These are phyloP conservation scores for Mortierella sp. DNA, from an alignment of 371 early-diverging fungal genomes.

Conservation along the genomic window DNA sequence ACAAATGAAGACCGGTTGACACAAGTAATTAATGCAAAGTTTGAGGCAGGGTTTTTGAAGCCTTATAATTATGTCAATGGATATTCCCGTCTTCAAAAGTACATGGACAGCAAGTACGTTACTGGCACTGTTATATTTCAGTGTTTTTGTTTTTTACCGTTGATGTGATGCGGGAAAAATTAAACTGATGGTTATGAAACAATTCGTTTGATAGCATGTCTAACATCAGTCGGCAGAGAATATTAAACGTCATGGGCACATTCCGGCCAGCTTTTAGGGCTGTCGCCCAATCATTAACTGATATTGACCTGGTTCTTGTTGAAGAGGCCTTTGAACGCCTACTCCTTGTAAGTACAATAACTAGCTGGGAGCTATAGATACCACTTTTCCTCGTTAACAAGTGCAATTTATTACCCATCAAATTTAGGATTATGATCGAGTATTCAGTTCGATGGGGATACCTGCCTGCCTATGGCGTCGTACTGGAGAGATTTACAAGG, in stretches of 20 bases:
- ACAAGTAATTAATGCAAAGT: slow-evolving; percentile 92
- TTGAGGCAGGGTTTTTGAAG: slow-evolving; percentile 91
- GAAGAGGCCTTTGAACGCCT: slow-evolving; percentile 96
- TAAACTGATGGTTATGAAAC: too few species aligned
- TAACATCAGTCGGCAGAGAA: slow-evolving; percentile 76
- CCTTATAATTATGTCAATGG: slow-evolving; percentile 95
- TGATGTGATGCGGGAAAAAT: not conserved
- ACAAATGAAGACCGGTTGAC: slow-evolving; percentile 85
- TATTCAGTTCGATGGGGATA: slow-evolving; percentile 94
- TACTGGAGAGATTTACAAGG: slow-evolving; percentile 95
- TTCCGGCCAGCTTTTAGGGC: slow-evolving; percentile 89
- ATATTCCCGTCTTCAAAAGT: slow-evolving; percentile 88
- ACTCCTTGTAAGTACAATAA: slow-evolving; percentile 66
- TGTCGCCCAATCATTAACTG: slow-evolving; percentile 90
- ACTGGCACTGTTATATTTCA: not conserved
- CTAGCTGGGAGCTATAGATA: not conserved
- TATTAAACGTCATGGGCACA: slow-evolving; percentile 87
- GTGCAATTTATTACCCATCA: not conserved
- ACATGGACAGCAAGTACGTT: slow-evolving; percentile 88
- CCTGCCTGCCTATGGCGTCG: slow-evolving; percentile 95
- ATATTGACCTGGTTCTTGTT: slow-evolving; percentile 90
- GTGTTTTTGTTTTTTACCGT: not conserved
- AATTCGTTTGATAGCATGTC: slow-evolving; percentile 68
- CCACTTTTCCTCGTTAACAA: not conserved
- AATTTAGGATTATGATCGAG: slow-evolving; percentile 88